These are phyloP conservation scores for Russula lepida DNA, from an alignment of 768 basidiomycete genomes.

Conservation along the genomic window DNA sequence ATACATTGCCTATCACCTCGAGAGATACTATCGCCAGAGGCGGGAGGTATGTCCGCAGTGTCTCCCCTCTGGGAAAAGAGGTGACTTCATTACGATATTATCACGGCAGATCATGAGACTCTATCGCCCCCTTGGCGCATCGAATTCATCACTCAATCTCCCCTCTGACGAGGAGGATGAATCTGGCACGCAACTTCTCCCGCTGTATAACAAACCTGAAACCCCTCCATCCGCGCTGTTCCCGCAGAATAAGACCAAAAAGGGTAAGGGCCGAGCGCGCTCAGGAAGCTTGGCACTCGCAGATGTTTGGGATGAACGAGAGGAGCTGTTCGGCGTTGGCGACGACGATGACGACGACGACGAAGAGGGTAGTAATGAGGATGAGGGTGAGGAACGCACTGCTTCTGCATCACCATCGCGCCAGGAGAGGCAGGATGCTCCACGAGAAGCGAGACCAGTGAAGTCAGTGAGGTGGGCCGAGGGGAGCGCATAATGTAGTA, in stretches of 20 bases:
- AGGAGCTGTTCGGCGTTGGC: constrained; percentile 65
- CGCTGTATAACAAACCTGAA: constrained; percentile 33
- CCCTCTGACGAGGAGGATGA: constrained; percentile 47
- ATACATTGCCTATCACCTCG: constrained; percentile 55
- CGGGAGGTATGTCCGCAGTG: constrained; percentile 48
- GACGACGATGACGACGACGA: constrained; percentile 35
- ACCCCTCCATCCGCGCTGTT: constrained; percentile 6
- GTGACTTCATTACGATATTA: not conserved
- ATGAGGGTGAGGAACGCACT: not conserved
- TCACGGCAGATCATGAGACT: constrained; percentile 57
- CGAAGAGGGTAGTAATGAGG: constrained; percentile 31
- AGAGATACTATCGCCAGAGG: constrained; percentile 67
- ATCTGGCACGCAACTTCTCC: constrained; percentile 49
- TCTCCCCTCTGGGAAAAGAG: not conserved
- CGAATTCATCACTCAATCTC: constrained; percentile 29
- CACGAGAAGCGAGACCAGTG: not conserved
- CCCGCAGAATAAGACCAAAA: constrained; percentile 2
- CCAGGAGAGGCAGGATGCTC: not conserved
- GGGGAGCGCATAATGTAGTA: constrained; percentile 8
- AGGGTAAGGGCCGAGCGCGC: constrained; percentile 15
- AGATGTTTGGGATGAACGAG: constrained; percentile 72
- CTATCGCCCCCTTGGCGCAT: constrained; percentile 61
- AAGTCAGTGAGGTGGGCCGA: constrained; percentile 20
- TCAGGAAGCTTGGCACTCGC: constrained; percentile 29
- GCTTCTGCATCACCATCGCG: not conserved